phyloP scores from a whole-genome alignment of 306 rosid genomes.

The Comarum palustre region DNA sequence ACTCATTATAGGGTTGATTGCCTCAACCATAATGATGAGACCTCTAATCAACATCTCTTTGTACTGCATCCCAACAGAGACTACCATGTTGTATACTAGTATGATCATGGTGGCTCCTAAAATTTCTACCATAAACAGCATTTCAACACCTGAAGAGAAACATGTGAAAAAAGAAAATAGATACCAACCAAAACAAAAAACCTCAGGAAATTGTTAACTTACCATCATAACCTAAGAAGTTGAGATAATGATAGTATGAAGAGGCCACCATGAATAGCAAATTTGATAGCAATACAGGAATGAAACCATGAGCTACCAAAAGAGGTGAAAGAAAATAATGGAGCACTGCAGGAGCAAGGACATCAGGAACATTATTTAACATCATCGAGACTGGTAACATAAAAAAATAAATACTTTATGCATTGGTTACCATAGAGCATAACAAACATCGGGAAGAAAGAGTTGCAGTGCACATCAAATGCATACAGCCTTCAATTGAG shows the following conservation, averaged over 20 bases:
- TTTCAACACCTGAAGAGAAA: not conserved
- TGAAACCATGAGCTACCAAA: slow-evolving; percentile 92
- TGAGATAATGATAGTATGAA: slow-evolving; percentile 94
- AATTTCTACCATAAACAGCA: not conserved
- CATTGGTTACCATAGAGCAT: slow-evolving; percentile 69
- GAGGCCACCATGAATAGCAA: slow-evolving; percentile 90
- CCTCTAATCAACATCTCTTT: slow-evolving; percentile 4
- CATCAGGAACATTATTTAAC: slow-evolving; percentile 32
- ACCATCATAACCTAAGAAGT: slow-evolving; percentile 99
- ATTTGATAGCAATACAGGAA: slow-evolving; percentile 87
- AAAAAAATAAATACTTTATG: slow-evolving; percentile 5
- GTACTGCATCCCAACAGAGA: not conserved
- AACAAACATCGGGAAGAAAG: slow-evolving; percentile 98
- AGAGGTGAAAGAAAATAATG: slow-evolving; percentile 94
- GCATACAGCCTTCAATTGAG: slow-evolving; percentile 77
- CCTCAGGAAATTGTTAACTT: slow-evolving; percentile 22
- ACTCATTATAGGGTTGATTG: not conserved
- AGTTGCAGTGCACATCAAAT: slow-evolving; percentile 99
- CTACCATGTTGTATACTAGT: not conserved
- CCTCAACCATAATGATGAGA: not conserved
- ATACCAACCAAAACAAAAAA: not conserved
- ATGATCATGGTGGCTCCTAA: not conserved
- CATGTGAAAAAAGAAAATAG: not conserved
- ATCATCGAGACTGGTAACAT: slow-evolving; percentile 16
- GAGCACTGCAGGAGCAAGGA: slow-evolving; percentile 67